These are phyloP conservation scores for Schoenoplectus tabernaemontani DNA, from an alignment of 202 grass and related monocot genomes.

Conservation along the genomic window DNA sequence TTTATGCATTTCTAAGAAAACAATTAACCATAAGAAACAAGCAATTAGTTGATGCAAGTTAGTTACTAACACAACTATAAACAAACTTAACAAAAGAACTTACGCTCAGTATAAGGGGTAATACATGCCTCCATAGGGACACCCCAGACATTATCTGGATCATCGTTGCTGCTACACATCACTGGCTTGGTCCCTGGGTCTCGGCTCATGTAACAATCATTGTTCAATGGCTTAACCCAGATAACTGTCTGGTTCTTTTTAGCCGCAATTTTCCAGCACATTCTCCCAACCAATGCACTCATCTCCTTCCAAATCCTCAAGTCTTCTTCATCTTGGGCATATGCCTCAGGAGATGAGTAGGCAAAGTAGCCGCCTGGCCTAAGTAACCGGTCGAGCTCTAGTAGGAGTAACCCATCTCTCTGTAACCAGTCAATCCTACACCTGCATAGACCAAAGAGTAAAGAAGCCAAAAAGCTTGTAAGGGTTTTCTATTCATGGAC, in stretches of 20 bases:
- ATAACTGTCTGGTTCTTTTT: conserved; percentile 98
- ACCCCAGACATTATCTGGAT: conserved; percentile 94
- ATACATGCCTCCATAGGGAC: conserved; percentile 89
- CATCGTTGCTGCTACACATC: conserved; percentile 68
- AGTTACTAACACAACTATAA: background rate
- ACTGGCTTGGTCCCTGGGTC: conserved; percentile 56
- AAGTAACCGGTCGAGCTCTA: conserved; percentile 91
- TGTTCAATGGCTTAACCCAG: conserved; percentile 96
- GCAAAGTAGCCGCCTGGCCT: conserved; percentile 95
- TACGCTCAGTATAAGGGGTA: conserved; percentile 79
- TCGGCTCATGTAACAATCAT: conserved; percentile 91
- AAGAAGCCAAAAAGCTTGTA: background rate
- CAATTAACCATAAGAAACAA: conserved; percentile 11
- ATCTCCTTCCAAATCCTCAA: conserved; percentile 93
- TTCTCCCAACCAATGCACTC: conserved; percentile 83
- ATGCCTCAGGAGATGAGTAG: conserved; percentile 96
- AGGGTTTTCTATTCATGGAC: too few species aligned
- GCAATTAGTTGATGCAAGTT: background rate
- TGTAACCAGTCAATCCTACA: conserved; percentile 99
- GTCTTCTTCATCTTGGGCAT: conserved; percentile 97
- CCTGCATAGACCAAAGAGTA: background rate
- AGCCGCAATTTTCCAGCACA: conserved; percentile 96
- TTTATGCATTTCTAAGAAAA: conserved; percentile 78
- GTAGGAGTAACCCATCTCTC: conserved; percentile 90
- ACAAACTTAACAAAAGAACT: conserved; percentile 28